These are phyloP conservation scores for Gossypium rotundifolium DNA, from an alignment of 345 rosid genomes.

Conservation along the genomic window DNA sequence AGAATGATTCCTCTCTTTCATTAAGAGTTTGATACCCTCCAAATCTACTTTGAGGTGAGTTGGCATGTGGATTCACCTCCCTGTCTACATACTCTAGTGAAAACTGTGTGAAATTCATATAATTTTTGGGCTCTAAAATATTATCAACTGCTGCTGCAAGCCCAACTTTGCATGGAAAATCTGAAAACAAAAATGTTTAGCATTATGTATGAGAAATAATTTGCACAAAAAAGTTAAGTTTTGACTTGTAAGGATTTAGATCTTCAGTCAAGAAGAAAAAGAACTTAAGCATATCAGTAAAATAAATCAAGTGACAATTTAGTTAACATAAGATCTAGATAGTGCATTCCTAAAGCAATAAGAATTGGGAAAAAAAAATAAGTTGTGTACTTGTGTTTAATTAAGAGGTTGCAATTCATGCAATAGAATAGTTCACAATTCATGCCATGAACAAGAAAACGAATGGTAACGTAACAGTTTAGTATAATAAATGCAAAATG, in stretches of 20 bases:
- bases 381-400: no score
- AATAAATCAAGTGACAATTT: background rate
- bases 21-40: slow-evolving; percentile 77
- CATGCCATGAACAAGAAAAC: background rate
- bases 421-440: background rate
- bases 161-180: slow-evolving; percentile 61
- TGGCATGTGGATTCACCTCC: slow-evolving; percentile 32
- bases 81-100: slow-evolving; percentile 46
- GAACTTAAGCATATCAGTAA: background rate
- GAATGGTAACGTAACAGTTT: background rate
- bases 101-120: slow-evolving; percentile 46
- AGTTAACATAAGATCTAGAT: background rate
- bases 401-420: background rate
- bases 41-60: slow-evolving; percentile 44
- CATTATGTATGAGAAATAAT: slow-evolving; percentile 4
- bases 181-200: slow-evolving; percentile 31
- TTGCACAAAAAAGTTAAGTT: background rate
- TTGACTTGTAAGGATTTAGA: slow-evolving; percentile 5
- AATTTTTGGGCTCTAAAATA: slow-evolving; percentile 44
- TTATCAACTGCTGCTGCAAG: slow-evolving; percentile 44
- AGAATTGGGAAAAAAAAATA: background rate
- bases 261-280: background rate
- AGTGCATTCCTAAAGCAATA: background rate
- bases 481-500: background rate
- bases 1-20: slow-evolving; percentile 71